A percentile compares a stretch with the other conserved stretches of the same genome.
phyloP scores from a whole-genome alignment of 345 rosid genomes.

The Syzygium grande region DNA sequence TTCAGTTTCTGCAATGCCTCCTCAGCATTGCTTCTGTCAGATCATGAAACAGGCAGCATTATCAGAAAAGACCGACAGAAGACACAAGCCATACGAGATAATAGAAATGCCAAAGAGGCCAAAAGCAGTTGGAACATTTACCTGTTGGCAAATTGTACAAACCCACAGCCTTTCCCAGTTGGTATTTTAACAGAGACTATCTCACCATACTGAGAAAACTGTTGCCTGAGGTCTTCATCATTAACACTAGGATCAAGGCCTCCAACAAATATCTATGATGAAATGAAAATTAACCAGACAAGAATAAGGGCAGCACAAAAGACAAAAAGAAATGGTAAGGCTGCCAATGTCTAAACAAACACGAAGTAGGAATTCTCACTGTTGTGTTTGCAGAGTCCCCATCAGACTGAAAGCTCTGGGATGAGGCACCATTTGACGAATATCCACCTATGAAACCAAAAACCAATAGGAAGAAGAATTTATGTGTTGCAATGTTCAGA shows the following conservation, averaged over 20 bases:
- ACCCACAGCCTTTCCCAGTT: constrained; percentile 85
- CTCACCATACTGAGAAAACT: constrained; percentile 79
- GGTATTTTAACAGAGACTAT: constrained; percentile 91
- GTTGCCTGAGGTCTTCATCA: constrained; percentile 81
- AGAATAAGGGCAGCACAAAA: neutral
- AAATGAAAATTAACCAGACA: constrained; percentile 11
- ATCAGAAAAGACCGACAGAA: neutral
- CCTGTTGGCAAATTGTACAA: constrained; percentile 89
- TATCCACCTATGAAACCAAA: constrained; percentile 41
- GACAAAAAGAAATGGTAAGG: neutral
- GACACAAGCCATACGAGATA: neutral
- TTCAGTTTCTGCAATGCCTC: constrained; percentile 45
- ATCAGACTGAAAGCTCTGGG: constrained; percentile 47
- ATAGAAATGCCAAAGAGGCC: neutral
- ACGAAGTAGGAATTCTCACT: constrained; percentile 32
- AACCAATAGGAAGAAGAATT: neutral
- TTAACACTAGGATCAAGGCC: constrained; percentile 85
- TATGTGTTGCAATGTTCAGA: too few relatives aligned
- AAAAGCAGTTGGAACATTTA: constrained; percentile 8
- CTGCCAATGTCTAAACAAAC: constrained; percentile 8
- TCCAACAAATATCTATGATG: constrained; percentile 86
- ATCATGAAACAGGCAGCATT: neutral
- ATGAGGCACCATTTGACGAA: constrained; percentile 48
- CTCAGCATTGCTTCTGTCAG: constrained; percentile 65
- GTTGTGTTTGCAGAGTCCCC: constrained; percentile 79